Percentiles rank a stretch among this genome's conserved stretches.
Evolutionary conservation across 257 asterid species (phyloP).

Genomic region (Nicotiana knightiana): DNA sequence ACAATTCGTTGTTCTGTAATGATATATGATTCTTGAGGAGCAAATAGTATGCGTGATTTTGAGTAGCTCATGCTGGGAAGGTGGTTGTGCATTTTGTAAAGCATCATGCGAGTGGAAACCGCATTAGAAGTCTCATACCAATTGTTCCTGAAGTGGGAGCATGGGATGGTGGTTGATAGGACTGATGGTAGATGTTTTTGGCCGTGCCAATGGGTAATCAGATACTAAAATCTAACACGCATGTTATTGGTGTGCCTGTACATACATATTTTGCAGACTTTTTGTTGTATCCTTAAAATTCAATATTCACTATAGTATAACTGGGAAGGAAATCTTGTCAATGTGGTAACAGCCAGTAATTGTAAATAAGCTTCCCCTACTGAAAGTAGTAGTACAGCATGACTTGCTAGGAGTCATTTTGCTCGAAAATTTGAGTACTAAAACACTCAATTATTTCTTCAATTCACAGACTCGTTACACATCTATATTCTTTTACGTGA

Average conservation of each 20-base stretch:
- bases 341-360: neutral
- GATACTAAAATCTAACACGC: neutral
- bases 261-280: neutral
- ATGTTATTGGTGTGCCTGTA: neutral
- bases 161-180: neutral
- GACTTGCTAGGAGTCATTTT: neutral
- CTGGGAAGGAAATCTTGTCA: neutral
- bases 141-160: neutral
- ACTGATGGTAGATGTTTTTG: neutral
- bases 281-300: neutral
- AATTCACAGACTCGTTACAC: neutral
- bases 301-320: neutral
- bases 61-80: neutral
- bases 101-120: neutral
- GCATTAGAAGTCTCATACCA: neutral
- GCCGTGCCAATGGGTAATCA: neutral
- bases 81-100: neutral
- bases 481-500: neutral
- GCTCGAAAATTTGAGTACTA: neutral
- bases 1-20: constrained; percentile 52
- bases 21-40: constrained; percentile 61
- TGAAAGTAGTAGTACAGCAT: neutral
- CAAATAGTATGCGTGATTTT: neutral
- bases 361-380: neutral
- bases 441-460: neutral